These are phyloP conservation scores for Erodium trifolium DNA, from an alignment of 441 rosid genomes.

Conservation along the genomic window DNA sequence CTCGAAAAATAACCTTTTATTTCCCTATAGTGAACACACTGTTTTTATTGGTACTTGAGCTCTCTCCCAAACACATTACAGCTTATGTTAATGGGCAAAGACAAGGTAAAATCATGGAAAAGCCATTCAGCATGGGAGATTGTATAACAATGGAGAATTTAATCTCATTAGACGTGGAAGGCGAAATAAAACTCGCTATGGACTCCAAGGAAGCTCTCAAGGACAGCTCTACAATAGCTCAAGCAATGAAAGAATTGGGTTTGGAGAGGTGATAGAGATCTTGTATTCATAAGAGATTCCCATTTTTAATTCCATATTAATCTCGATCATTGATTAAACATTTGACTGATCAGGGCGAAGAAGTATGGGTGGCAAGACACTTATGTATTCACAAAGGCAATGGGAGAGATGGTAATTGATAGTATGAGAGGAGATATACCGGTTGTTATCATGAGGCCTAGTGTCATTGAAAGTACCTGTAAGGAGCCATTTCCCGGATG, in stretches of 20 bases:
- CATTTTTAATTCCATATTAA: not conserved
- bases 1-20: not conserved
- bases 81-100: conserved; percentile 94
- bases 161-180: conserved; percentile 41
- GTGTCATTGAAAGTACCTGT: conserved; percentile 81
- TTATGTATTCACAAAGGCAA: conserved; percentile 87
- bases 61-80: conserved; percentile 8
- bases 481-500: conserved; percentile 93
- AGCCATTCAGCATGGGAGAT: conserved; percentile 62
- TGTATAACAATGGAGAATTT: conserved; percentile 55
- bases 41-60: no score
- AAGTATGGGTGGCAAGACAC: conserved; percentile 90
- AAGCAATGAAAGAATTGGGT: conserved; percentile 73
- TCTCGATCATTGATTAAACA: not conserved
- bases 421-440: conserved; percentile 67
- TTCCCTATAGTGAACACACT: not conserved
- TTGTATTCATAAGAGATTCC: not conserved
- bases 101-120: conserved; percentile 78
- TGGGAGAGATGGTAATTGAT: conserved; percentile 91
- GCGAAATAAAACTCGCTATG: conserved; percentile 50
- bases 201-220: conserved; percentile 29
- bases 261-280: conserved; percentile 45
- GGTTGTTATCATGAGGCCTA: conserved; percentile 70
- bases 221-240: conserved; percentile 32
- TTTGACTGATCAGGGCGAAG: conserved; percentile 52